Percentiles rank a stretch among this genome's conserved stretches.
Conservation (phyloP, 2,329 filamentous ascomycete genomes). For the Aspergillus pseudoglaucus region DNA sequence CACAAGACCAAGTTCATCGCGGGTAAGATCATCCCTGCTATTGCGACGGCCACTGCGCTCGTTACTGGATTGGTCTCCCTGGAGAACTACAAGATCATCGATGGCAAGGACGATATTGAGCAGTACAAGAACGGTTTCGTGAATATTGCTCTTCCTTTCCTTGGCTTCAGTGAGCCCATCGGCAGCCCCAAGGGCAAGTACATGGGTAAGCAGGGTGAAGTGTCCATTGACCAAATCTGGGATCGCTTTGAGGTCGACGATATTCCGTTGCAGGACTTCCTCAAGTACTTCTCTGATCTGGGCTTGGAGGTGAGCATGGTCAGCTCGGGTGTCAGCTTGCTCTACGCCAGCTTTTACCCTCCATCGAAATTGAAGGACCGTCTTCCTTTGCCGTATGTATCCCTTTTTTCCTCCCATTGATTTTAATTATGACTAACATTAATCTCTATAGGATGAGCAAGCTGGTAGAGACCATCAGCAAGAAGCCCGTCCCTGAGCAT, state of each 20-base stretch:
- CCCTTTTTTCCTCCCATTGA: neutral
- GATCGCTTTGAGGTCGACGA: conserved; percentile 90
- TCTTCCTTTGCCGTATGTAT: conserved; percentile 60
- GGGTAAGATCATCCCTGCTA: conserved; percentile 98
- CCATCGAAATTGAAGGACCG: conserved; percentile 77
- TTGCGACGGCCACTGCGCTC: conserved; percentile 92
- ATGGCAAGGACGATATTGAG: conserved; percentile 93
- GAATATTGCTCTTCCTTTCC: conserved; percentile 93
- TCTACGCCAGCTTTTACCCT: conserved; percentile 91
- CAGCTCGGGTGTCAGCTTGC: conserved; percentile 89
- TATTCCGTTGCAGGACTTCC: conserved; percentile 75
- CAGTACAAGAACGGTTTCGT: conserved; percentile 99
- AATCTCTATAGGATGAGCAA: conserved; percentile 64
- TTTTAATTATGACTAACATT: conserved; percentile 19
- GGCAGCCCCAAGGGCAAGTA: conserved; percentile 90
- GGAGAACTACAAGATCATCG: conserved; percentile 93
- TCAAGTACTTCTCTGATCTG: conserved; percentile 72
- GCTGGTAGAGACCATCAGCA: conserved; percentile 80
- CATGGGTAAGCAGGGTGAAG: conserved; percentile 65
- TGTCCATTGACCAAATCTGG: conserved; percentile 93
- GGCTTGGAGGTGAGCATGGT: conserved; percentile 86
- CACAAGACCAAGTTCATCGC: conserved; percentile 99
- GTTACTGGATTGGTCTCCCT: conserved; percentile 89
- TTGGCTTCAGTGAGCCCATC: conserved; percentile 96
- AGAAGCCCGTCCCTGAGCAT: conserved; percentile 83